These are phyloP conservation scores for Phanerodontia chrysosporium DNA, from an alignment of 768 basidiomycete species.

Conservation along the genomic window DNA sequence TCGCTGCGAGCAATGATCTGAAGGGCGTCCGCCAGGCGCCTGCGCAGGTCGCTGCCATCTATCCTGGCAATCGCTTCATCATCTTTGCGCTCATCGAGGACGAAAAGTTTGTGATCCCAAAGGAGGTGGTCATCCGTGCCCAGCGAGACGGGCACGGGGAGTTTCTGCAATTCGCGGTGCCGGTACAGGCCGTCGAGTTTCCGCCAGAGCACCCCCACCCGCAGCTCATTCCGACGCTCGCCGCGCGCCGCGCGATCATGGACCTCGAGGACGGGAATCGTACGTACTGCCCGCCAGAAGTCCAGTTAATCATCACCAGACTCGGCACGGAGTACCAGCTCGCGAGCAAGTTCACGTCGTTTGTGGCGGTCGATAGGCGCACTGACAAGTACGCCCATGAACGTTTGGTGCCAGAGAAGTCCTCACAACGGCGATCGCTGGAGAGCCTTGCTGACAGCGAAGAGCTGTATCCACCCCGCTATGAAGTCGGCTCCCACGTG, in stretches of 20 bases:
- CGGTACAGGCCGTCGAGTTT: slow-evolving; percentile 30
- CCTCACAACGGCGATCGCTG: too few relatives aligned
- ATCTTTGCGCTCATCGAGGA: slow-evolving; percentile 29
- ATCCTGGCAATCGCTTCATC: slow-evolving; percentile 30
- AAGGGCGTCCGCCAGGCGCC: slow-evolving; percentile 5
- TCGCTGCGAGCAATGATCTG: slow-evolving; percentile 25
- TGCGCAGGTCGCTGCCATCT: slow-evolving; percentile 23
- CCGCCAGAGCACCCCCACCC: slow-evolving; percentile 2
- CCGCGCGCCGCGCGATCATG: slow-evolving; percentile 51
- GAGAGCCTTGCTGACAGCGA: too few relatives aligned
- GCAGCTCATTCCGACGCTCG: slow-evolving; percentile 47
- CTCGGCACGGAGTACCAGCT: slow-evolving; percentile 51
- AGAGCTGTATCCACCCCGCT: too few relatives aligned
- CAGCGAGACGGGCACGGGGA: slow-evolving; percentile 23
- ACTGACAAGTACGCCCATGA: too few relatives aligned
- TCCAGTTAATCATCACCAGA: slow-evolving; percentile 42
- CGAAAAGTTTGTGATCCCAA: slow-evolving; percentile 21
- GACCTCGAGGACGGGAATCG: slow-evolving; percentile 35
- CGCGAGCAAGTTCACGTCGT: slow-evolving; percentile 49
- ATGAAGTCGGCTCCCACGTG: too few relatives aligned
- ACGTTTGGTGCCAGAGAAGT: too few relatives aligned
- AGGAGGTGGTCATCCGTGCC: slow-evolving; percentile 23
- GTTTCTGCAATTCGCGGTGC: slow-evolving; percentile 15
- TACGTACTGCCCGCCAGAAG: neutral
- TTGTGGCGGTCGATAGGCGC: slow-evolving; percentile 38